These are phyloP conservation scores for Ceratocystis papillata DNA, from an alignment of 2,329 filamentous ascomycete species.

Conservation along the genomic window DNA sequence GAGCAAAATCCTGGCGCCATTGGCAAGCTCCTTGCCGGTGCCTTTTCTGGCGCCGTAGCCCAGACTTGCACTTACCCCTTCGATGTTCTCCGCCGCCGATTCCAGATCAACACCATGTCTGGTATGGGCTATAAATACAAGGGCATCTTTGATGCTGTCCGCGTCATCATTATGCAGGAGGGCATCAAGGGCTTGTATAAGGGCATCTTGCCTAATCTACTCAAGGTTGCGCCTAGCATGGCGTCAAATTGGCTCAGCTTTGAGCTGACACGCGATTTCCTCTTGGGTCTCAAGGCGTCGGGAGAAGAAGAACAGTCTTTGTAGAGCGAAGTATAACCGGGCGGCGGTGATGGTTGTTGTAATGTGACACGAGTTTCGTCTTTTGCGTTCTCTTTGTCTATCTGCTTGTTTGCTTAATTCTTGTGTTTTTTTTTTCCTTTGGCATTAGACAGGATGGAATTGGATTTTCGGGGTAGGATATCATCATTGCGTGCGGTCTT, in stretches of 20 bases:
- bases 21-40: constrained; percentile 79
- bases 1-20: constrained; percentile 68
- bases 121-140: constrained; percentile 97
- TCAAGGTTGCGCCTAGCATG: constrained; percentile 98
- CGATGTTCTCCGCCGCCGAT: constrained; percentile 86
- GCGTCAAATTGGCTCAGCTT: constrained; percentile 97
- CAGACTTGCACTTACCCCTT: constrained; percentile 98
- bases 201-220: constrained; percentile 83
- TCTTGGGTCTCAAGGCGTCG: constrained; percentile 51
- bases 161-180: constrained; percentile 71
- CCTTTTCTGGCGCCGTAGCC: constrained; percentile 88
- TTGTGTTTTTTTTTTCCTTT: constrained; percentile 4
- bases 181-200: constrained; percentile 84
- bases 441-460: constrained; percentile 11
- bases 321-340: constrained; percentile 13
- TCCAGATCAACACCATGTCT: constrained; percentile 98
- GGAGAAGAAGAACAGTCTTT: constrained; percentile 28
- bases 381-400: not conserved
- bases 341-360: not conserved
- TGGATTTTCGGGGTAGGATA: not conserved
- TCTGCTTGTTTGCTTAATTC: not conserved
- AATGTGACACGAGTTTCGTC: not conserved
- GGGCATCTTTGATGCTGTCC: constrained; percentile 71
- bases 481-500: constrained; percentile 8
- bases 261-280: constrained; percentile 80